Percentiles rank a stretch among this genome's conserved stretches.
Evolutionary conservation across 2,329 filamentous ascomycete genomes (phyloP).

Genomic region (Colletotrichum eremochloae): DNA sequence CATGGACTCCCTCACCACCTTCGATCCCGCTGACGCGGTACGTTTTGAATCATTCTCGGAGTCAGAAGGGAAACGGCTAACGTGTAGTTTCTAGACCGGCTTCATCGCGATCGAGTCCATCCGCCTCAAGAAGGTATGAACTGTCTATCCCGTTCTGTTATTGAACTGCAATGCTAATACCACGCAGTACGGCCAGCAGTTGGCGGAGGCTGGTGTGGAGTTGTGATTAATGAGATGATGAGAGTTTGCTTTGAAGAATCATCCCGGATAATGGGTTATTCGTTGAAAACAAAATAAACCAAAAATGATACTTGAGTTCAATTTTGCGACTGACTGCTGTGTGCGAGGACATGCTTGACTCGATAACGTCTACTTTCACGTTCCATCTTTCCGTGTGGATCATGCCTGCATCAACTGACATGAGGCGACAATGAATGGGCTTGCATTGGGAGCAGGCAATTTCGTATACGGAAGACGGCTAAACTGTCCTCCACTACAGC

Average conservation of each 20-base stretch:
- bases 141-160: accelerated
- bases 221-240: constrained; percentile 7
- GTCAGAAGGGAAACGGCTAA: not conserved
- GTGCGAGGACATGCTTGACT: no score
- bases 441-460: no score
- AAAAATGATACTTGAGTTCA: no score
- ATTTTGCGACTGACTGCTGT: no score
- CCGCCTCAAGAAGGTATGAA: constrained; percentile 64
- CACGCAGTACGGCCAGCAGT: constrained; percentile 57
- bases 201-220: constrained; percentile 53
- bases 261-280: not conserved
- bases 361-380: no score
- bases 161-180: not conserved
- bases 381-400: no score
- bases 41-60: not conserved
- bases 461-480: no score
- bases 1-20: constrained; percentile 64
- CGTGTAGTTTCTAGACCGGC: constrained; percentile 47
- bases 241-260: not conserved
- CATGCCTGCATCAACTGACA: no score
- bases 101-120: constrained; percentile 80
- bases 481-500: no score
- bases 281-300: not conserved
- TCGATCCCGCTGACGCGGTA: constrained; percentile 56
- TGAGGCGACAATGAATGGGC: no score